These are phyloP conservation scores for Myxozyma neotropica DNA, from an alignment of 805 yeast species.

Conservation along the genomic window DNA sequence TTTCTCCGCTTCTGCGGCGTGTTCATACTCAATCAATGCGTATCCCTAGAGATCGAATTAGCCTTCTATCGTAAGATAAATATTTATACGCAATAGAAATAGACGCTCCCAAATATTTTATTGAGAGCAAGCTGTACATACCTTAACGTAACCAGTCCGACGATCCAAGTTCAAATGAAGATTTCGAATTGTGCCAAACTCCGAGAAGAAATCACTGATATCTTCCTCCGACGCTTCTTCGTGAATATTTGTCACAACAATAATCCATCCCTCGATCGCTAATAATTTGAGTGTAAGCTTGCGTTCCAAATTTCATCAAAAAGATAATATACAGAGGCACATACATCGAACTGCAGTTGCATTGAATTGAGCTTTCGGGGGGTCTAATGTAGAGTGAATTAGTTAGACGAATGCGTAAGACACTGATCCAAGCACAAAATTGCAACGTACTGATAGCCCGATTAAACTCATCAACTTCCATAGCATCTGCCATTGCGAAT, in stretches of 20 bases:
- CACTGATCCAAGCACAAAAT: too few relatives aligned
- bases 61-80: too few relatives aligned
- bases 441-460: not conserved
- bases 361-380: slow-evolving; percentile 24
- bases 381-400: not conserved
- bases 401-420: too few relatives aligned
- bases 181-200: slow-evolving; percentile 46
- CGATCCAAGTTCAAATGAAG: slow-evolving; percentile 50
- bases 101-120: too few relatives aligned
- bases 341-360: slow-evolving; percentile 31
- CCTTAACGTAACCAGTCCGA: slow-evolving; percentile 50
- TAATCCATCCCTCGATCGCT: slow-evolving; percentile 51
- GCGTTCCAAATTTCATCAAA: too few relatives aligned
- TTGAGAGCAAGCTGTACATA: not conserved
- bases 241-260: slow-evolving; percentile 48
- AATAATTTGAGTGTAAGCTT: not conserved
- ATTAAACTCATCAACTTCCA: slow-evolving; percentile 27
- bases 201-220: slow-evolving; percentile 47
- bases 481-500: slow-evolving; percentile 24
- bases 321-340: not conserved
- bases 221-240: slow-evolving; percentile 53
- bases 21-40: slow-evolving; percentile 47
- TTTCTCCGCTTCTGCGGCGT: slow-evolving; percentile 42
- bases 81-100: too few relatives aligned
- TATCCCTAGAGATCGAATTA: too few relatives aligned